Evolutionary conservation across 345 rosid genomes (phyloP).

Genomic region (Cochlearia excelsa): DNA sequence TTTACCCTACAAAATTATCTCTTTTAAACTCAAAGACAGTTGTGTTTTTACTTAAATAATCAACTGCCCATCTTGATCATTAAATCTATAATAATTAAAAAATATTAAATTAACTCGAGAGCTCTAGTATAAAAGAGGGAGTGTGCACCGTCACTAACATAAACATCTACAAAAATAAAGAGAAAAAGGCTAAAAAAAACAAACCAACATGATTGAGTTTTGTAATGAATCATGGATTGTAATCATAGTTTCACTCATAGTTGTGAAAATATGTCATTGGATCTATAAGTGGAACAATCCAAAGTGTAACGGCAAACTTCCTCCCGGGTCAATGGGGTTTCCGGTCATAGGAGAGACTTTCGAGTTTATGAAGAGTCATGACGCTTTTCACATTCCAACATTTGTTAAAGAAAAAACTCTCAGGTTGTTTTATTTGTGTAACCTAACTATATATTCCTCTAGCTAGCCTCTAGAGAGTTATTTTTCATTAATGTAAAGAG

Average conservation of each 20-base stretch:
- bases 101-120: too few relatives aligned
- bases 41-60: too few relatives aligned
- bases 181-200: too few relatives aligned
- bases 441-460: not conserved
- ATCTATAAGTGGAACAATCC: conserved; percentile 12
- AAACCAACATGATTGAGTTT: not conserved
- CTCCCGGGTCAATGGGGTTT: not conserved
- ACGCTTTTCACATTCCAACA: not conserved
- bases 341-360: conserved; percentile 7
- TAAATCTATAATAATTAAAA: too few relatives aligned
- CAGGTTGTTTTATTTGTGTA: conserved; percentile 3
- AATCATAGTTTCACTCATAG: conserved; percentile 3
- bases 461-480: too few relatives aligned
- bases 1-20: too few relatives aligned
- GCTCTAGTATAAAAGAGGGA: too few relatives aligned
- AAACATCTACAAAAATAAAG: not conserved
- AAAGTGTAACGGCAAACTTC: not conserved
- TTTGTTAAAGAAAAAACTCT: not conserved
- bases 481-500: too few relatives aligned
- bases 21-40: too few relatives aligned
- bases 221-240: not conserved
- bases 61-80: too few relatives aligned
- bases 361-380: conserved; percentile 3
- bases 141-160: too few relatives aligned
- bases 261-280: conserved; percentile 3